These are phyloP conservation scores for Chaetoscypha palmicola DNA, from an alignment of 2,329 filamentous ascomycete genomes.

Conservation along the genomic window DNA sequence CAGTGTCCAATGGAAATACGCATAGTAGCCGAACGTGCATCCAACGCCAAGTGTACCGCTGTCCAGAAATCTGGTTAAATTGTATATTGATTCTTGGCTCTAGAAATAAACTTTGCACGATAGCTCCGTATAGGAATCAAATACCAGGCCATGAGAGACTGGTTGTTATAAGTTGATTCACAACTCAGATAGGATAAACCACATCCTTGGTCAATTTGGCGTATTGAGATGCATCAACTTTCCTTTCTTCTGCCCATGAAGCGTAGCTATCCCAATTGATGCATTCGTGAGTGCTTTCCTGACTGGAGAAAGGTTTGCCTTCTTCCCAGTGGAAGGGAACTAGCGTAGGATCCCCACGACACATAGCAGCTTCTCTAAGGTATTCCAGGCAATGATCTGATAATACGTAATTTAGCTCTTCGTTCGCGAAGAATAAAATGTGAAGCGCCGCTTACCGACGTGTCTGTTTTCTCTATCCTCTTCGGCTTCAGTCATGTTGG, in stretches of 20 bases:
- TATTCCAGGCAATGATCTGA: conserved; percentile 11
- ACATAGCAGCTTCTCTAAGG: conserved; percentile 10
- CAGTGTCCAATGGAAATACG: background rate
- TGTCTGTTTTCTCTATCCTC: conserved; percentile 3
- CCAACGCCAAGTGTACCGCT: background rate
- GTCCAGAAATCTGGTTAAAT: background rate
- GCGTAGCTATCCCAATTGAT: conserved; percentile 8
- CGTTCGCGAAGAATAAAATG: background rate
- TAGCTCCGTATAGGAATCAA: no score
- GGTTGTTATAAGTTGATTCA: background rate
- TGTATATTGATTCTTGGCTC: no score
- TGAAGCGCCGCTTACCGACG: background rate
- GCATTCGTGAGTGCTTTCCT: conserved; percentile 8
- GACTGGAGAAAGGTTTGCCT: conserved; percentile 7
- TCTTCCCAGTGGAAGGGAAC: conserved; percentile 9
- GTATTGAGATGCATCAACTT: conserved; percentile 5
- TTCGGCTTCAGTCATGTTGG: conserved; percentile 8
- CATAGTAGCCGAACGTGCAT: background rate
- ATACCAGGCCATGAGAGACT: no score
- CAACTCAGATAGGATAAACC: background rate
- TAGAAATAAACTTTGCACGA: no score
- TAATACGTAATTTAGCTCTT: background rate
- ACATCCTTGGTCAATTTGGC: conserved; percentile 1
- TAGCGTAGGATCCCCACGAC: conserved; percentile 6
- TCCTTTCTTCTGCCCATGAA: conserved; percentile 3